phyloP scores from a whole-genome alignment of 2,329 filamentous ascomycete genomes.

The Exophiala phaeomuriformis region DNA sequence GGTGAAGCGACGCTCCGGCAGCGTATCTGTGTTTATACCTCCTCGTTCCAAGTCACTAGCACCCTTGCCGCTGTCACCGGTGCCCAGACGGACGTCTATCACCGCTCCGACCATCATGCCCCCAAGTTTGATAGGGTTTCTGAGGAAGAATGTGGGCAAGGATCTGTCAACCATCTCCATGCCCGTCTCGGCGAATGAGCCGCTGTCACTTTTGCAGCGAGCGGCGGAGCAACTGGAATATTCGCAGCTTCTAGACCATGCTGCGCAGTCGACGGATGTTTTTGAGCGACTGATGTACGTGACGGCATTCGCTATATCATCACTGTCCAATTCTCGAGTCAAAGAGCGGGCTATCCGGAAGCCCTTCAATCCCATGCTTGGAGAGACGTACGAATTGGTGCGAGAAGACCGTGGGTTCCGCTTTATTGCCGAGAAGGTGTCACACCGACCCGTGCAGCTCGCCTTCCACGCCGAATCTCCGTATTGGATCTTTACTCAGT shows the following conservation, averaged over 20 bases:
- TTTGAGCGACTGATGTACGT: constrained; percentile 75
- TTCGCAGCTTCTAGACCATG: constrained; percentile 70
- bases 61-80: constrained; percentile 64
- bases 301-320: constrained; percentile 81
- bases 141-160: constrained; percentile 96
- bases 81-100: constrained; percentile 64
- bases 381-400: constrained; percentile 90
- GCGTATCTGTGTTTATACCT: constrained; percentile 58
- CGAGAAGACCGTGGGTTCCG: constrained; percentile 81
- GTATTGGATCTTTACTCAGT: constrained; percentile 80
- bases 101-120: constrained; percentile 68
- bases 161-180: constrained; percentile 94
- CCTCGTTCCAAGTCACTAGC: constrained; percentile 64
- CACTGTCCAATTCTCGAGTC: constrained; percentile 71
- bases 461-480: constrained; percentile 87
- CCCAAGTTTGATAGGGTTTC: constrained; percentile 85
- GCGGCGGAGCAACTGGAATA: constrained; percentile 90
- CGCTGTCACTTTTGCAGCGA: constrained; percentile 77
- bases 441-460: constrained; percentile 82
- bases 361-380: constrained; percentile 93
- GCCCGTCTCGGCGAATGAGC: constrained; percentile 95
- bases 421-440: constrained; percentile 91
- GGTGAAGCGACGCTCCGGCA: constrained; percentile 29
- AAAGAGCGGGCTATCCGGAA: constrained; percentile 91
- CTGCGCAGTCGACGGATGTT: constrained; percentile 49